Evolutionary conservation across 202 grass and related monocot species (phyloP).

Genomic region (Carex arenaria): DNA sequence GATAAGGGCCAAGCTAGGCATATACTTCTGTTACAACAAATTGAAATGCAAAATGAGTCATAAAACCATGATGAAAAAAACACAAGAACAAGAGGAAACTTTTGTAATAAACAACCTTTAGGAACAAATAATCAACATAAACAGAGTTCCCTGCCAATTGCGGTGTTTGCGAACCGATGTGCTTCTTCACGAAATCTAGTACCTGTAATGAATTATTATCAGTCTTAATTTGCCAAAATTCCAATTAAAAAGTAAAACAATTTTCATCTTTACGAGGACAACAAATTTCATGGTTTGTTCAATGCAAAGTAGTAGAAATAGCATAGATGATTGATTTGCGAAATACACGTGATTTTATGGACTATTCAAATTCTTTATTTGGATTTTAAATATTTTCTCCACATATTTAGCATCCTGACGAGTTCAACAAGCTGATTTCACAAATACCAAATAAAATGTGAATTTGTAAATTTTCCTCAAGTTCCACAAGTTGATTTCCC

Average conservation of each 20-base stretch:
- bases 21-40: conserved; percentile 71
- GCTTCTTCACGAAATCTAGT: conserved; percentile 66
- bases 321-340: neutral
- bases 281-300: neutral
- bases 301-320: neutral
- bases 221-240: neutral
- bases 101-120: conserved; percentile 58
- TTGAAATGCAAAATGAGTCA: neutral
- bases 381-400: neutral
- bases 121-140: conserved; percentile 77
- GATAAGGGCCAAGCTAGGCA: conserved; percentile 70
- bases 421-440: neutral
- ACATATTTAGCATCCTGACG: neutral
- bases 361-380: neutral
- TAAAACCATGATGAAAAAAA: neutral
- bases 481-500: neutral
- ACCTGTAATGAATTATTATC: conserved; percentile 41
- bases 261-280: neutral
- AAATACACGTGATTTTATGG: neutral
- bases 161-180: conserved; percentile 51
- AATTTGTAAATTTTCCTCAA: neutral
- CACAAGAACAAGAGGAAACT: neutral
- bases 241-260: neutral
- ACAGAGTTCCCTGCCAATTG: conserved; percentile 85
- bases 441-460: neutral